Base-by-base conservation (phyloP, 1,139 yeast genomes). In the Wickerhamomyces sp. region DNA sequence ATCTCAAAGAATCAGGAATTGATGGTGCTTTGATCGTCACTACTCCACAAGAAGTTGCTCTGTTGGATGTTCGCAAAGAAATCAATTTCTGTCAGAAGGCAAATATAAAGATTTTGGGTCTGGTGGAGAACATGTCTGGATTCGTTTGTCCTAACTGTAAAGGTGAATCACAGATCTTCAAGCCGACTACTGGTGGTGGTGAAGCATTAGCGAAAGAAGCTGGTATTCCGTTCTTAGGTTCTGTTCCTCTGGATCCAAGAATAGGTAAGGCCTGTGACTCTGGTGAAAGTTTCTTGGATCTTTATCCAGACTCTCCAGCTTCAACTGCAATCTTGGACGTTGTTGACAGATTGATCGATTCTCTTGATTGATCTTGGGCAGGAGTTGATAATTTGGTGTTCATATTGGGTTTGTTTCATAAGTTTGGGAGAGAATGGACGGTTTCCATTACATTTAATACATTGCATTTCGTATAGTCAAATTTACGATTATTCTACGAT, bases 51-150 rank as follows among this genome's bases (percentile, higher is more conserved):
- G 98, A 93, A 58, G 97, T 91, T 15, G 95, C 98, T 0, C 64
- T 93, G 26, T 63, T 91, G 29, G 99, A 93, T 56, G 99, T 93
- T 2, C 68, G 99, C 39, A 93, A 91, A 59, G 98, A 93, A 57
- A 85, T 93, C 23, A 95, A 89, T 57, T 93, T 93, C 51, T 93
- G 98, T 59, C 71, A 76, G 33, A 93, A 91, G 58, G 97, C 96
- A 2, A 81, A 80, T 5, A 88, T 93, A 41, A 79, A 73, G 38
- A 74, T 93, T 4, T 59, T 91, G 36, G 99, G 99, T 0, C 61
- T 93, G 19, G 96, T 93, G 22, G 99, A 93, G 57, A 93, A 93
- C 57, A 93, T 93, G 99, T 78, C 95, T 6, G 98, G 98, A 2
- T 93, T 93, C 64, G 97, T 93, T 13, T 93, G 99, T 57, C 98